Percentiles rank a stretch among this genome's conserved stretches.
Evolutionary conservation across 2,329 filamentous ascomycete genomes (phyloP).

Genomic region (Meredithiella fracta): DNA sequence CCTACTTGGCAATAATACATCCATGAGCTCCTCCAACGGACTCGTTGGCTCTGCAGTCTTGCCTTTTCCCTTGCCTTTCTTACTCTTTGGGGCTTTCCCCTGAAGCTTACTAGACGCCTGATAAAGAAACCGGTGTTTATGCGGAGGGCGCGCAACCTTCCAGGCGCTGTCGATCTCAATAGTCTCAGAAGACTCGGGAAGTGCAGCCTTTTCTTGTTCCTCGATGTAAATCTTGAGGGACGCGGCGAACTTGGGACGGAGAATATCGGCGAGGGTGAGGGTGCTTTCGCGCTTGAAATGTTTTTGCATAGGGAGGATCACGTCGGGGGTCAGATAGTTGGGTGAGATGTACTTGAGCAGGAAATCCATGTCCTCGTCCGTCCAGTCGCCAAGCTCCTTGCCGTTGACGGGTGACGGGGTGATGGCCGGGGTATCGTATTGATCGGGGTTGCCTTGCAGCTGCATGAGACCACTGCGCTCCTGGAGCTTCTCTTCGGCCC

Average conservation of each 20-base stretch:
- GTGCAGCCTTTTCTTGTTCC: slow-evolving; percentile 37
- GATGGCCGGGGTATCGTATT: slow-evolving; percentile 66
- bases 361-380: slow-evolving; percentile 72
- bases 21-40: slow-evolving; percentile 60
- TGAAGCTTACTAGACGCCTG: slow-evolving; percentile 29
- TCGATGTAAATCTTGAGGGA: slow-evolving; percentile 57
- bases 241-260: slow-evolving; percentile 61
- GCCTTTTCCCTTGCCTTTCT: slow-evolving; percentile 8
- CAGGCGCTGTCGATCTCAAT: slow-evolving; percentile 46
- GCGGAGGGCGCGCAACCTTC: slow-evolving; percentile 70
- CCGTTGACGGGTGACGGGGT: slow-evolving; percentile 33
- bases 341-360: slow-evolving; percentile 80
- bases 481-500: slow-evolving; percentile 73
- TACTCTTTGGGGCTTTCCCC: slow-evolving; percentile 21
- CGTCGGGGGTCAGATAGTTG: slow-evolving; percentile 81
- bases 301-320: slow-evolving; percentile 63
- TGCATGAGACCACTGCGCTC: slow-evolving; percentile 85
- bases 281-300: slow-evolving; percentile 72
- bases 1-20: slow-evolving; percentile 66
- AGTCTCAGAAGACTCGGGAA: slow-evolving; percentile 32
- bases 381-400: slow-evolving; percentile 39
- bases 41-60: slow-evolving; percentile 20
- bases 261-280: slow-evolving; percentile 62
- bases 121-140: slow-evolving; percentile 90
- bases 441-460: slow-evolving; percentile 76